Evolutionary conservation across 2,329 filamentous ascomycete species (phyloP).

Genomic region (Emmonsiellopsis sp.): DNA sequence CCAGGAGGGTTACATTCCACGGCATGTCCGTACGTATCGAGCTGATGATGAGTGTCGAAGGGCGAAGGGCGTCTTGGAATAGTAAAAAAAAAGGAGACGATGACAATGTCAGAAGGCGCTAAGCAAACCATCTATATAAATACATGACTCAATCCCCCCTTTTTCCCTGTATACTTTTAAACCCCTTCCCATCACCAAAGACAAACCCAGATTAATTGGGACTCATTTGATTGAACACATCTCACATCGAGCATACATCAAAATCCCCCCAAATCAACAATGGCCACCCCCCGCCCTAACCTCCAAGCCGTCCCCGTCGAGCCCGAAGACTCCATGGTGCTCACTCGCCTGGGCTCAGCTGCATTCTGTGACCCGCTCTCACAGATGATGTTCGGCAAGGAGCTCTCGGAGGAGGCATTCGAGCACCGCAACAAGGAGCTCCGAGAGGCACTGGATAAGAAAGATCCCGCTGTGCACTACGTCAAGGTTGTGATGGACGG

Average conservation of each 20-base stretch:
- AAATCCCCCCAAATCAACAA: background rate
- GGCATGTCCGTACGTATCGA: too few relatives aligned
- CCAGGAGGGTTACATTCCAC: too few relatives aligned
- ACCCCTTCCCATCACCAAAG: background rate
- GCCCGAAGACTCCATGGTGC: slow-evolving; percentile 7
- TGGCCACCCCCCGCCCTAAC: slow-evolving; percentile 5
- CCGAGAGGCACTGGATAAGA: background rate
- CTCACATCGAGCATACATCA: background rate
- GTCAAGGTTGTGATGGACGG: slow-evolving; percentile 6
- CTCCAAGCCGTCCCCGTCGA: slow-evolving; percentile 11
- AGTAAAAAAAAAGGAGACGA: too few relatives aligned
- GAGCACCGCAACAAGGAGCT: slow-evolving; percentile 3
- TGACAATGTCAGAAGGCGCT: too few relatives aligned
- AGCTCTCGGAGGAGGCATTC: background rate
- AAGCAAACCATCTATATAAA: too few relatives aligned
- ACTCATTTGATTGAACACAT: background rate
- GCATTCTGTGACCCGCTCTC: slow-evolving; percentile 10
- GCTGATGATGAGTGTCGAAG: too few relatives aligned
- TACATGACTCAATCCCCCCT: background rate
- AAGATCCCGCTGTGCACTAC: background rate
- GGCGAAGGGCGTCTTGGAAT: too few relatives aligned
- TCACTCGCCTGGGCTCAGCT: slow-evolving; percentile 33
- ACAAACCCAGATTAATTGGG: background rate
- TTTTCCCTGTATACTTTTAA: background rate
- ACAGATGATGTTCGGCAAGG: slow-evolving; percentile 2